A percentile compares a stretch with the other conserved stretches of the same genome.
Evolutionary conservation across 176 grass and related monocot genomes (phyloP).

Genomic region (Musa acuminata): DNA sequence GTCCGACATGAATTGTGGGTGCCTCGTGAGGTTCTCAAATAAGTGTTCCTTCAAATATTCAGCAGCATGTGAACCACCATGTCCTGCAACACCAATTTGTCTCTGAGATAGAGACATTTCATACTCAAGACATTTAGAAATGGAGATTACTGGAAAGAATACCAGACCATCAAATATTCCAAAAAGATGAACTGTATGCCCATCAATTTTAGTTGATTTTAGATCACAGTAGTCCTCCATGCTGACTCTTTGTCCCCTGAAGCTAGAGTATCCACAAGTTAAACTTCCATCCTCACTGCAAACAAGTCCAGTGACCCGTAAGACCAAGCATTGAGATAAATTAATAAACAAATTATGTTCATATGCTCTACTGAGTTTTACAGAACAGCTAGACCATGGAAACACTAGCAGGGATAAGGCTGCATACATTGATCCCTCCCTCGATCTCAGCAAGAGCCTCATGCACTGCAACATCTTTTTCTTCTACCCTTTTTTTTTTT

Average conservation of each 20-base stretch:
- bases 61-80: conserved; percentile 71
- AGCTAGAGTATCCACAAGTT: conserved; percentile 70
- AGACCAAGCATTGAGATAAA: conserved; percentile 18
- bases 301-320: conserved; percentile 22
- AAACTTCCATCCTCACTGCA: conserved; percentile 66
- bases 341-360: background rate
- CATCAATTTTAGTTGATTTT: conserved; percentile 46
- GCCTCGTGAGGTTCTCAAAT: conserved; percentile 68
- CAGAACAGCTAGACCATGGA: too few relatives aligned
- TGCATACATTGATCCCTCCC: too few relatives aligned
- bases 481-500: too few relatives aligned
- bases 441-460: too few relatives aligned
- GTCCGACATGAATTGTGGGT: conserved; percentile 60
- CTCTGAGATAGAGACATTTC: conserved; percentile 15
- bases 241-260: conserved; percentile 62
- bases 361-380: background rate
- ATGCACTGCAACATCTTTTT: too few relatives aligned
- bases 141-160: conserved; percentile 4
- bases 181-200: conserved; percentile 52
- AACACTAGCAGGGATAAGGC: too few relatives aligned
- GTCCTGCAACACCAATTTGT: conserved; percentile 35
- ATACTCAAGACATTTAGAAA: conserved; percentile 18
- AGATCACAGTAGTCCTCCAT: conserved; percentile 82
- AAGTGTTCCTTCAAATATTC: conserved; percentile 74
- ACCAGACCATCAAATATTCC: conserved; percentile 77